Percentiles rank a stretch among this genome's conserved stretches.
Evolutionary conservation across 192 early-diverging fungal species (phyloP).

Genomic region (Gorgonomyces haynaldii): DNA sequence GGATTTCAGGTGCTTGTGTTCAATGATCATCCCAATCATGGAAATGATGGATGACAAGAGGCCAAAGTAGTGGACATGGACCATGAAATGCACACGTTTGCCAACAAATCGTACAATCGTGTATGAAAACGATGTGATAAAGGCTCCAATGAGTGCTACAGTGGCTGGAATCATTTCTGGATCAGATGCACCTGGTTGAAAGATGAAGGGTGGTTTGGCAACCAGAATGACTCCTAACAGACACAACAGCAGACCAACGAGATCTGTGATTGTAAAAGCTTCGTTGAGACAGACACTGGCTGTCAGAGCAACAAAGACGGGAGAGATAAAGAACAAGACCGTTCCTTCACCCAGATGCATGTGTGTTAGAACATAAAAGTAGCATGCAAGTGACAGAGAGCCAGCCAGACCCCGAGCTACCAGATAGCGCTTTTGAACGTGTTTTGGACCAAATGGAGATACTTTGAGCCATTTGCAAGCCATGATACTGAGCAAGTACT

Average conservation of each 20-base stretch:
- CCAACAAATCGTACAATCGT: slow-evolving; percentile 63
- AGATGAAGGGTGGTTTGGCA: slow-evolving; percentile 41
- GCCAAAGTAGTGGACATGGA: slow-evolving; percentile 73
- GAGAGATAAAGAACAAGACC: slow-evolving; percentile 65
- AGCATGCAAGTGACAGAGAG: slow-evolving; percentile 51
- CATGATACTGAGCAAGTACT: slow-evolving; percentile 43
- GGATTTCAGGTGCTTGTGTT: neutral
- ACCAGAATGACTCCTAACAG: slow-evolving; percentile 55
- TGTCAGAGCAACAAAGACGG: slow-evolving; percentile 64
- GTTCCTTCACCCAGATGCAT: slow-evolving; percentile 62
- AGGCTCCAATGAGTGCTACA: slow-evolving; percentile 44
- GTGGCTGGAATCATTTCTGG: slow-evolving; percentile 17
- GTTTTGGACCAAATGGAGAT: slow-evolving; percentile 42
- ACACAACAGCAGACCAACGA: slow-evolving; percentile 36
- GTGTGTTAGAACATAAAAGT: slow-evolving; percentile 58
- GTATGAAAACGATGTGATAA: slow-evolving; percentile 54
- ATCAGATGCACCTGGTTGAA: slow-evolving; percentile 11
- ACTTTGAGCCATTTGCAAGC: slow-evolving; percentile 37
- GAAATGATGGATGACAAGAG: slow-evolving; percentile 44
- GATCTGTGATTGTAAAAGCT: slow-evolving; percentile 48
- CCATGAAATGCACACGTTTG: slow-evolving; percentile 57
- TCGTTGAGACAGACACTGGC: slow-evolving; percentile 51
- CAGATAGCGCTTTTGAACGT: slow-evolving; percentile 38
- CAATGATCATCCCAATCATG: slow-evolving; percentile 23
- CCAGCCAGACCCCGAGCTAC: slow-evolving; percentile 54